Conservation (phyloP, 2,329 filamentous ascomycete species). For the Aspergillus sp. region DNA sequence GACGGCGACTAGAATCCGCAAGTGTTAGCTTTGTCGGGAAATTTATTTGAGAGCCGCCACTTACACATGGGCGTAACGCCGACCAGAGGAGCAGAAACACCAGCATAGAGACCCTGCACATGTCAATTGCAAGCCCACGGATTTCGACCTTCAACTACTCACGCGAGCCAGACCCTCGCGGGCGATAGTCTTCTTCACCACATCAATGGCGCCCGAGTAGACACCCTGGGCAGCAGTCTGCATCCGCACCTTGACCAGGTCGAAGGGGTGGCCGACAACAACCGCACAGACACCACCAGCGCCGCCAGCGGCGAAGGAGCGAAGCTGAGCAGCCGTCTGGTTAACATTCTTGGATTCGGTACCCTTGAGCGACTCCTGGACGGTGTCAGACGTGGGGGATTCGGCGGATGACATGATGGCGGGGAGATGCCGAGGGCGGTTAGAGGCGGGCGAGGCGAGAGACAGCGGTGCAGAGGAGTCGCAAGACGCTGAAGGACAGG, state of each 20-base stretch:
- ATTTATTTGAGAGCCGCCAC: constrained; percentile 39
- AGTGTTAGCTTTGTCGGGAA: background rate
- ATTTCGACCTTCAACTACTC: constrained; percentile 16
- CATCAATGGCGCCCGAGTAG: constrained; percentile 86
- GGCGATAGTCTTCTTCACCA: constrained; percentile 83
- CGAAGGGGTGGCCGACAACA: constrained; percentile 92
- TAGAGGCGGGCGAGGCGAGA: constrained; percentile 3
- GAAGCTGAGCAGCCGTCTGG: constrained; percentile 62
- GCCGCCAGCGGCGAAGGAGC: constrained; percentile 83
- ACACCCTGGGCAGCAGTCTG: constrained; percentile 95
- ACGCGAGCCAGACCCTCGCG: constrained; percentile 72
- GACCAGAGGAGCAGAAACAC: constrained; percentile 89
- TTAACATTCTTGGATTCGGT: constrained; percentile 33
- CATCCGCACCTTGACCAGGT: constrained; percentile 94
- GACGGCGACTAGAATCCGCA: constrained; percentile 56
- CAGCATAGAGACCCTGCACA: constrained; percentile 80
- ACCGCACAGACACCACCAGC: constrained; percentile 94
- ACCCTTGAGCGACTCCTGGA: constrained; percentile 31
- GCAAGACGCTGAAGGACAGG: background rate
- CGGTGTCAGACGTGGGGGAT: constrained; percentile 27
- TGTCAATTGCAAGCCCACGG: constrained; percentile 8
- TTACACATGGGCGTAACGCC: constrained; percentile 98
- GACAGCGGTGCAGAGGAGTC: constrained; percentile 3
- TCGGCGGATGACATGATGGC: constrained; percentile 31
- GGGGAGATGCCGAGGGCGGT: constrained; percentile 10